Conservation (phyloP, 495 filamentous ascomycete species). For the Tuber borchii region DNA sequence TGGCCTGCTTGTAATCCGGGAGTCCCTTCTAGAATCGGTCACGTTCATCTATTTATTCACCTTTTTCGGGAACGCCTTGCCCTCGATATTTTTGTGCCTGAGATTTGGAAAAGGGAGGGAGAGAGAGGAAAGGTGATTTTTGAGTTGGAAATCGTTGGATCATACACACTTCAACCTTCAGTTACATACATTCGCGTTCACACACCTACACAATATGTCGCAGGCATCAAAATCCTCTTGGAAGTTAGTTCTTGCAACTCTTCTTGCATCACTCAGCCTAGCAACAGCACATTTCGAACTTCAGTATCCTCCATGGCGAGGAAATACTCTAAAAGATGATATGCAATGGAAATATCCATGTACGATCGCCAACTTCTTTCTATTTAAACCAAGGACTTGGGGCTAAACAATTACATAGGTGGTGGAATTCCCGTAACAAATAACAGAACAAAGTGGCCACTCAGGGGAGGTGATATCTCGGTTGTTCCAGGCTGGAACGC, state of each 20-base stretch:
- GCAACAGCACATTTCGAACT: constrained; percentile 77
- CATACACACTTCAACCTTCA: not conserved
- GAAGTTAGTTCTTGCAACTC: constrained; percentile 48
- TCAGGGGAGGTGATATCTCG: constrained; percentile 74
- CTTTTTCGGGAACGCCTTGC: not conserved
- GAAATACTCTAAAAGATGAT: constrained; percentile 84
- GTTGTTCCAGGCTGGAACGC: constrained; percentile 92
- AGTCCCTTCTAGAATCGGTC: not conserved
- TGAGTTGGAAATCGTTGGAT: not conserved
- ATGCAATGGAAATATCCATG: constrained; percentile 99
- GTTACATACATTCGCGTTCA: constrained; percentile 7
- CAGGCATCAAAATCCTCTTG: constrained; percentile 48
- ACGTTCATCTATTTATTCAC: not conserved
- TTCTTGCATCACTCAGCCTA: constrained; percentile 47
- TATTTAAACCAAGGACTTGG: not conserved
- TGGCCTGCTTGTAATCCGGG: not conserved
- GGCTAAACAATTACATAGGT: constrained; percentile 50
- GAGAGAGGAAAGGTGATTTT: not conserved
- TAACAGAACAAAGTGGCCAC: constrained; percentile 90
- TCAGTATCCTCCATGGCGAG: constrained; percentile 89
- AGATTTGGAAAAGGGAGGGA: not conserved
- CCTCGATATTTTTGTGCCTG: not conserved
- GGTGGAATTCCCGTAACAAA: constrained; percentile 71
- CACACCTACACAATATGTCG: constrained; percentile 38
- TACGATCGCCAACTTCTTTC: constrained; percentile 48